These are phyloP conservation scores for Salix arbutifolia DNA, from an alignment of 345 rosid genomes.

Conservation along the genomic window DNA sequence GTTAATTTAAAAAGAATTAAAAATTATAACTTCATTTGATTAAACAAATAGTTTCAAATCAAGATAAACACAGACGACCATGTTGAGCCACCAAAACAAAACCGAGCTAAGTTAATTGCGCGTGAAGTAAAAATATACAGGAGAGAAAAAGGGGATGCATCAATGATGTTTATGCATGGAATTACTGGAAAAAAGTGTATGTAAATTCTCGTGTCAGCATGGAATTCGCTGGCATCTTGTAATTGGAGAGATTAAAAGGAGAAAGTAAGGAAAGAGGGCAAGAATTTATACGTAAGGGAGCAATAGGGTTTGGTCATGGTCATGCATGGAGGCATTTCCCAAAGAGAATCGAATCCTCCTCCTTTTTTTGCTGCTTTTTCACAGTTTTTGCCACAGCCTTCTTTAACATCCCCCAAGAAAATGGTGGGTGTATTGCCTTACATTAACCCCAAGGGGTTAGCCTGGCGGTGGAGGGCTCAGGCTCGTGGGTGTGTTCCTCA, in stretches of 20 bases:
- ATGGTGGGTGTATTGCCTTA: slow-evolving; percentile 33
- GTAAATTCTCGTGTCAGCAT: neutral
- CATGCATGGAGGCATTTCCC: slow-evolving; percentile 62
- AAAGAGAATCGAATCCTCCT: slow-evolving; percentile 58
- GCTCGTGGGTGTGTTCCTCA: no score
- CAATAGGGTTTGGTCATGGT: slow-evolving; percentile 19
- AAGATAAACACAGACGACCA: no score
- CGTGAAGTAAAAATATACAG: no score
- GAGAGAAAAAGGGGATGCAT: neutral
- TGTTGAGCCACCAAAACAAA: no score
- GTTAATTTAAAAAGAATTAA: no score
- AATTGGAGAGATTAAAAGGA: slow-evolving; percentile 2
- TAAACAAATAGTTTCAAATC: no score
- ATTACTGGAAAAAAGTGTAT: neutral
- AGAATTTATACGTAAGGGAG: slow-evolving; percentile 3
- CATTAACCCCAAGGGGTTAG: no score
- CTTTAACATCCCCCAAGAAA: slow-evolving; percentile 75
- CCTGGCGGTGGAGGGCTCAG: no score
- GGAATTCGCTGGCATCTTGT: neutral
- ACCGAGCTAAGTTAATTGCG: no score
- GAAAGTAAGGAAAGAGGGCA: neutral
- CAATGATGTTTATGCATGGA: no score
- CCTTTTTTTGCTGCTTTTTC: slow-evolving; percentile 47
- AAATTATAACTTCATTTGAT: no score
- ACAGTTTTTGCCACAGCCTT: slow-evolving; percentile 46